These are phyloP conservation scores for Pseudogymnoascus sp. DNA, from an alignment of 2,329 filamentous ascomycete species.

Conservation along the genomic window DNA sequence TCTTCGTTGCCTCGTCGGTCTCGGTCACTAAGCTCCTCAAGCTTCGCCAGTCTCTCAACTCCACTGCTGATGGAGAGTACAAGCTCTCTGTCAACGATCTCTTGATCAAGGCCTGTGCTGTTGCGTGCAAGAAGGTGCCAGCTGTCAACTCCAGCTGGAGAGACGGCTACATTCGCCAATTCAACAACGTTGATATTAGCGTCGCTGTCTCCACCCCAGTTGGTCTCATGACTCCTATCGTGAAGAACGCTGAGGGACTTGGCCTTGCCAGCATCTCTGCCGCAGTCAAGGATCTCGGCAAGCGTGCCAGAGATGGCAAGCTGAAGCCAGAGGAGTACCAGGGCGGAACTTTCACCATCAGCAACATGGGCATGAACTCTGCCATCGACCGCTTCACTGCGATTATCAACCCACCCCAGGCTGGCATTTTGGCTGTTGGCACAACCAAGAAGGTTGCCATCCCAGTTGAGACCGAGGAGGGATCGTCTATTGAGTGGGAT, in stretches of 20 bases:
- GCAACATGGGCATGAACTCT: slow-evolving; percentile 99
- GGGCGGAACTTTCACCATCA: slow-evolving; percentile 97
- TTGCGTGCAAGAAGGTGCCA: slow-evolving; percentile 87
- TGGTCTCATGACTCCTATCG: slow-evolving; percentile 95
- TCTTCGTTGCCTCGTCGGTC: slow-evolving; percentile 86
- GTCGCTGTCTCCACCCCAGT: slow-evolving; percentile 86
- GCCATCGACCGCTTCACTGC: slow-evolving; percentile 96
- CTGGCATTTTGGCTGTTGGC: slow-evolving; percentile 88
- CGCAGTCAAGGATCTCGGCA: slow-evolving; percentile 91
- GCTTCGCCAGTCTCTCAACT: slow-evolving; percentile 89
- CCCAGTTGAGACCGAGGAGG: slow-evolving; percentile 76
- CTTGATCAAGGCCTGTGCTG: slow-evolving; percentile 88
- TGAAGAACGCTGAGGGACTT: slow-evolving; percentile 77
- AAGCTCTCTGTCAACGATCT: slow-evolving; percentile 99
- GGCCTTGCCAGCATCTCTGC: slow-evolving; percentile 82
- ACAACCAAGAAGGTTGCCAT: slow-evolving; percentile 93
- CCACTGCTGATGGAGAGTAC: slow-evolving; percentile 81
- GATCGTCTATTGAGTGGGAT: slow-evolving; percentile 74
- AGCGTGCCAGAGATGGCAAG: slow-evolving; percentile 93
- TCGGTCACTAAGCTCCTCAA: slow-evolving; percentile 94
- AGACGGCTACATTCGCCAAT: slow-evolving; percentile 82
- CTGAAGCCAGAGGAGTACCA: slow-evolving; percentile 99
- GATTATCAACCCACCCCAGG: slow-evolving; percentile 97
- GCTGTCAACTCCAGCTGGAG: slow-evolving; percentile 95
- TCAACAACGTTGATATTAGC: slow-evolving; percentile 87